phyloP scores from a whole-genome alignment of 164 flowering plant genomes.

The Buxus sempervirens region DNA sequence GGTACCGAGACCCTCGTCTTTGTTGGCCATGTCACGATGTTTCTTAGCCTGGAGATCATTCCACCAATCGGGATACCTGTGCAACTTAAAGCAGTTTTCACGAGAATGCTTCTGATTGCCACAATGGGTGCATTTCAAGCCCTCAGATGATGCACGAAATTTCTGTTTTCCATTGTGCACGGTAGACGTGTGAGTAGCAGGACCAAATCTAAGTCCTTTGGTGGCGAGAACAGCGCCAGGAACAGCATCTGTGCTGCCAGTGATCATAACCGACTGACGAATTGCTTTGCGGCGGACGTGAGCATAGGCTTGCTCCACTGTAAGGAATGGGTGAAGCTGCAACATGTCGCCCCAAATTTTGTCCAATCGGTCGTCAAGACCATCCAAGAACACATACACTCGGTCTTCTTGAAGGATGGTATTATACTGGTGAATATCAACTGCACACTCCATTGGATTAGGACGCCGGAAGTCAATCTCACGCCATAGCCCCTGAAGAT shows the following conservation, averaged over 20 bases:
- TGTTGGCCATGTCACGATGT: not conserved
- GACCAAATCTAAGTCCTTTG: not conserved
- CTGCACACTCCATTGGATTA: constrained; percentile 6
- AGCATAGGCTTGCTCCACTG: not conserved
- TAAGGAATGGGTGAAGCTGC: not conserved
- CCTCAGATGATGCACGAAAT: not conserved
- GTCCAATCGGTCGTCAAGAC: not conserved
- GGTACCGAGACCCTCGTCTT: not conserved
- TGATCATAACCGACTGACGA: not conserved
- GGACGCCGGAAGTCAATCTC: constrained; percentile 7
- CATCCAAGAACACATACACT: constrained; percentile 5
- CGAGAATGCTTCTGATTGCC: constrained; percentile 8
- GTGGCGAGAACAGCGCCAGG: not conserved
- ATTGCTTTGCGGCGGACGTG: not conserved
- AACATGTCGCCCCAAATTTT: not conserved
- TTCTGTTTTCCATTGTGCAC: constrained; percentile 3
- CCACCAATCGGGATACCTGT: constrained; percentile 27
- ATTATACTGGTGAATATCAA: constrained; percentile 6
- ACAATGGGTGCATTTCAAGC: constrained; percentile 14
- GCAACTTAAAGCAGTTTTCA: constrained; percentile 14
- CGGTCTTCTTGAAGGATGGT: constrained; percentile 3
- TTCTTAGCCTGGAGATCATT: not conserved
- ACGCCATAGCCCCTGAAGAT: constrained; percentile 8
- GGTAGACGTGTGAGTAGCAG: not conserved
- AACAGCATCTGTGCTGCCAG: not conserved